phyloP scores from a whole-genome alignment of 768 basidiomycete genomes.

The Lentinus tigrinus region DNA sequence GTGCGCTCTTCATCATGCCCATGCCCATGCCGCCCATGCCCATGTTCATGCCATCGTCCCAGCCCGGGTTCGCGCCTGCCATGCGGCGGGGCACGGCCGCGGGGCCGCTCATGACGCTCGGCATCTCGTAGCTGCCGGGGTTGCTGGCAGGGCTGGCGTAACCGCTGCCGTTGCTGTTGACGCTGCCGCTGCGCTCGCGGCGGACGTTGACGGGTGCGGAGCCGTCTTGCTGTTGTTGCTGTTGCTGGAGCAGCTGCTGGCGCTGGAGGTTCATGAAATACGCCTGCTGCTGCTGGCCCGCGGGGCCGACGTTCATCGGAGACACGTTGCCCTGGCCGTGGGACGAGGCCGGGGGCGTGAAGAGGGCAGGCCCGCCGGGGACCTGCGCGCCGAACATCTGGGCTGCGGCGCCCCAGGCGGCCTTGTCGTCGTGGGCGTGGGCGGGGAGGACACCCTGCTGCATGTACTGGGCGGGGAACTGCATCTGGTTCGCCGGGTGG shows the following conservation, averaged over 20 bases:
- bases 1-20: conserved; percentile 30
- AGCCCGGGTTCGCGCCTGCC: conserved; percentile 25
- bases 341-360: conserved; percentile 43
- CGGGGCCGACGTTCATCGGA: conserved; percentile 15
- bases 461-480: conserved; percentile 24
- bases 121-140: conserved; percentile 36
- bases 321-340: conserved; percentile 31
- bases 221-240: conserved; percentile 11
- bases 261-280: conserved; percentile 22
- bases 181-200: conserved; percentile 37
- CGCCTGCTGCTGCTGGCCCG: conserved; percentile 28
- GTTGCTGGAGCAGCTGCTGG: conserved; percentile 28
- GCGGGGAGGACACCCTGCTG: conserved; percentile 13
- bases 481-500: conserved; percentile 19
- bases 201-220: conserved; percentile 12
- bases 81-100: conserved; percentile 27
- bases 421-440: conserved; percentile 29
- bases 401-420: conserved; percentile 28
- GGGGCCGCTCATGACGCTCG: conserved; percentile 22
- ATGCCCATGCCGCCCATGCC: conserved; percentile 33
- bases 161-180: conserved; percentile 29
- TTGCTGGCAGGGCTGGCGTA: conserved; percentile 23
- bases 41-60: conserved; percentile 24
- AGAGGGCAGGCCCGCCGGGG: conserved; percentile 32
- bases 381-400: conserved; percentile 24